A percentile compares a stretch with the other conserved stretches of the same genome.
These are phyloP conservation scores for Phytopythium ostracodes DNA, from an alignment of 352 stramenopile genomes.

Conservation along the genomic window DNA sequence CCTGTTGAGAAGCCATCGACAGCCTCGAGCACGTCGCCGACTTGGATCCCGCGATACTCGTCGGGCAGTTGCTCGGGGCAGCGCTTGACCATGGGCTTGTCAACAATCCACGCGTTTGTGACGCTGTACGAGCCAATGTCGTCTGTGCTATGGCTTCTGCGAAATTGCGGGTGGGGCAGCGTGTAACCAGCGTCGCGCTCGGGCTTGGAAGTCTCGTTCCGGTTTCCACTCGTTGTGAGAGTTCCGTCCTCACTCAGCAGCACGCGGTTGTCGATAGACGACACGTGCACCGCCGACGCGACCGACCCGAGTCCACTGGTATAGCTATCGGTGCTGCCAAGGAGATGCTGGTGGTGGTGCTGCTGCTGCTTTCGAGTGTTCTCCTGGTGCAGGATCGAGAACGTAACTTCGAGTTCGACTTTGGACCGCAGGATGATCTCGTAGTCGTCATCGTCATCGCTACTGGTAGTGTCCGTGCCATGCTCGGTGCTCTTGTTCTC, in stretches of 20 bases:
- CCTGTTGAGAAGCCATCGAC: constrained; percentile 69
- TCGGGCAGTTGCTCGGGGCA: constrained; percentile 21
- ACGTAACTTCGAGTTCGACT: constrained; percentile 47
- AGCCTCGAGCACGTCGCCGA: constrained; percentile 68
- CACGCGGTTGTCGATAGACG: constrained; percentile 23
- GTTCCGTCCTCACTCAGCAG: constrained; percentile 46
- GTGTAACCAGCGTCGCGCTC: not conserved
- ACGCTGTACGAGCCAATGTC: constrained; percentile 37
- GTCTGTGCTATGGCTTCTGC: constrained; percentile 60
- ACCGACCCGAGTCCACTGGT: constrained; percentile 26
- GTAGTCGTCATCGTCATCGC: constrained; percentile 32
- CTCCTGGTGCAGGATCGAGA: constrained; percentile 54
- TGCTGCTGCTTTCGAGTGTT: constrained; percentile 13
- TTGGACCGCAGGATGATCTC: constrained; percentile 53
- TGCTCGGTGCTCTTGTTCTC: constrained; percentile 7
- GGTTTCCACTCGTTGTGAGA: not conserved
- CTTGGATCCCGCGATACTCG: constrained; percentile 37
- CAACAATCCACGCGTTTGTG: constrained; percentile 37
- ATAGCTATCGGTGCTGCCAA: not conserved
- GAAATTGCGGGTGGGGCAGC: constrained; percentile 10
- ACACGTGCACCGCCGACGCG: constrained; percentile 27
- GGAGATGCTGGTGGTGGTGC: constrained; percentile 3
- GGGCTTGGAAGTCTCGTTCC: not conserved
- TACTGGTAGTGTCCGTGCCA: not conserved
- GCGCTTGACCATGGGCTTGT: constrained; percentile 45